These are phyloP conservation scores for Chlorella vulgaris DNA, from an alignment of 139 green algal species.

Conservation along the genomic window DNA sequence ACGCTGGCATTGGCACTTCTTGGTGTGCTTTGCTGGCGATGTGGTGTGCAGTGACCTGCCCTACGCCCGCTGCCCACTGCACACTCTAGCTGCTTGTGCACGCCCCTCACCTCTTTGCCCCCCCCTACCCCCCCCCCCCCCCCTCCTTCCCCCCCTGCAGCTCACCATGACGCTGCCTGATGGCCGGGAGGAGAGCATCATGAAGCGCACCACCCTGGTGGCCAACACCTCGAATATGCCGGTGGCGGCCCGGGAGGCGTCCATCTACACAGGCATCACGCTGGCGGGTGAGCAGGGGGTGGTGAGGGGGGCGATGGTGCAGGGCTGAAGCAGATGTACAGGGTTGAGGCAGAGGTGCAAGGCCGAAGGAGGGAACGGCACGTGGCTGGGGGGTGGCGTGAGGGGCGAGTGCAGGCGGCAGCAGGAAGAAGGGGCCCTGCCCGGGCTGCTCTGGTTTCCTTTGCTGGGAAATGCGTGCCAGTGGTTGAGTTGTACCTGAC, in stretches of 20 bases:
- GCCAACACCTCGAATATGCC: conserved; percentile 99
- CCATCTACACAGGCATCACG: conserved; percentile 99
- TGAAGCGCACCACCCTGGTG: conserved; percentile 85
- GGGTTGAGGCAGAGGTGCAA: too few species aligned
- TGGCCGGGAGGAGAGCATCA: conserved; percentile 97
- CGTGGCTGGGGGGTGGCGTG: too few species aligned
- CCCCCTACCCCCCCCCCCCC: background rate
- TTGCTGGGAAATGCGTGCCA: too few species aligned
- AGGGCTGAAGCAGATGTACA: background rate
- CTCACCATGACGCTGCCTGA: conserved; percentile 98
- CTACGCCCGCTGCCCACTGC: background rate
- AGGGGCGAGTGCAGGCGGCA: too few species aligned
- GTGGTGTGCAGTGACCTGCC: background rate
- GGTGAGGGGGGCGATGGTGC: background rate
- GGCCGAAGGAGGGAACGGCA: too few species aligned
- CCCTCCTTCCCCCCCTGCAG: conserved; percentile 76
- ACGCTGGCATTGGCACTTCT: too few species aligned
- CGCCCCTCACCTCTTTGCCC: too few species aligned
- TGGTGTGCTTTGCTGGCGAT: too few species aligned
- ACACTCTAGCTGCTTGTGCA: background rate
- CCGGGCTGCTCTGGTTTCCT: too few species aligned
- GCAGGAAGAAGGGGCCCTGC: too few species aligned
- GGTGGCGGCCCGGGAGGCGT: conserved; percentile 97
- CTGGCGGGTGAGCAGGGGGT: conserved; percentile 62
- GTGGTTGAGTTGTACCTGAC: too few species aligned